Evolutionary conservation across 345 rosid species (phyloP).

Genomic region (Clausena lansium): DNA sequence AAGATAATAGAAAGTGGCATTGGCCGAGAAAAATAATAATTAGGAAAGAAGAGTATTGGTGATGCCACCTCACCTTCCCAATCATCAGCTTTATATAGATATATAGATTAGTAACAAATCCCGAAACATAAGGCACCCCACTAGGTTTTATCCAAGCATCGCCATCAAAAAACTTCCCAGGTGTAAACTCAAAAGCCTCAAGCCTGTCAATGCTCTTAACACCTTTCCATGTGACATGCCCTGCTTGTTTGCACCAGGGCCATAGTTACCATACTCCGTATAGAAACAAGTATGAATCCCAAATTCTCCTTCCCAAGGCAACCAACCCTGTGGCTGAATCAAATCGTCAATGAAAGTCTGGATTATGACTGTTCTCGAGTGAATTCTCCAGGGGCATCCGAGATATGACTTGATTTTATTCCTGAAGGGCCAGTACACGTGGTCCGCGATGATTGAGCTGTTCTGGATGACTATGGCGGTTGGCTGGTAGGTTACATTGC

Average conservation of each 20-base stretch:
- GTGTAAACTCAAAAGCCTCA: slow-evolving; percentile 37
- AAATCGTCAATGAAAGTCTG: slow-evolving; percentile 58
- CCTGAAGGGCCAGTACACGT: slow-evolving; percentile 33
- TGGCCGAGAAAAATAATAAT: no score
- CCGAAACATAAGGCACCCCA: slow-evolving; percentile 49
- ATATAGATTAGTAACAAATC: slow-evolving; percentile 1
- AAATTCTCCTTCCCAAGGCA: slow-evolving; percentile 49
- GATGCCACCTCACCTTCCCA: no score
- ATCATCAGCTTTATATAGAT: no score
- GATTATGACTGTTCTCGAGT: slow-evolving; percentile 62
- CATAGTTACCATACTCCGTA: slow-evolving; percentile 52
- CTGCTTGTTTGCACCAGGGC: slow-evolving; percentile 54
- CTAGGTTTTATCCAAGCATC: slow-evolving; percentile 49
- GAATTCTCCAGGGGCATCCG: slow-evolving; percentile 68
- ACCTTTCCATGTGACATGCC: slow-evolving; percentile 63
- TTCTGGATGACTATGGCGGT: slow-evolving; percentile 70
- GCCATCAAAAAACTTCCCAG: slow-evolving; percentile 38
- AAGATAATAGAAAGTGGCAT: no score
- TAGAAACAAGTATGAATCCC: slow-evolving; percentile 59
- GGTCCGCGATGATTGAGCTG: slow-evolving; percentile 53
- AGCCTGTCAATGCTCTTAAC: slow-evolving; percentile 39
- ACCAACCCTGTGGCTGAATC: slow-evolving; percentile 65
- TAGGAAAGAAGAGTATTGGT: no score
- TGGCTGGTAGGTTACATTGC: slow-evolving; percentile 36
- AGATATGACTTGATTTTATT: slow-evolving; percentile 42